Base-by-base conservation (phyloP, 2,329 filamentous ascomycete genomes). In the Botryotinia narcissicola region DNA sequence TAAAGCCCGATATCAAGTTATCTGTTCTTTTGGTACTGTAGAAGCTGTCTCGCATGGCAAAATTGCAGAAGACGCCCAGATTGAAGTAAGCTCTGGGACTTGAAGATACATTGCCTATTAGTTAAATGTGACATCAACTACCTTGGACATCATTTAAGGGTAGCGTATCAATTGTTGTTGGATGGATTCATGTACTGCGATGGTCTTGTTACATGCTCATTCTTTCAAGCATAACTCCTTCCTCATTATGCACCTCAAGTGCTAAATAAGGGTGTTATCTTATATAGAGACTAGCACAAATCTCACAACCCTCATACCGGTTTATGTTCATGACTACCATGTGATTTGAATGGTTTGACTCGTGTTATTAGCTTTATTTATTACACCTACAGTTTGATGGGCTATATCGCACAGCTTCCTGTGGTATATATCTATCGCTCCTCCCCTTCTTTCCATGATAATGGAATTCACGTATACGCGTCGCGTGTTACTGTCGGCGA, bases 31-130 rank as follows among this genome's bases (percentile, higher is more conserved):
- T 54, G 2, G 16, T 22, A 0, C 9, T 40, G 7, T 14, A 10
- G 35, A 40, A 16, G 35, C 7, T 29, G 8, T 14, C 25, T 32
- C 4, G 1, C 4, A 40, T 12, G 14, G 18, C 6, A 8, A 40
- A 3, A 18, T 54, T 40, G 8, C 16, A 2, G 25, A 54, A 29
- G 0, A 1, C 10, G 1, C 6, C 3, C n/a, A 1, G 16, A 42
- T 29, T 7, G 16, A 40, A 68, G 2, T 0, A 40, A 54, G 16
- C 46, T 16, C 64, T 54, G 18, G 46, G 20, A 54, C 12, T 42
- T 42, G 40, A 16, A 16, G 12, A n/a, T 42, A 29, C 25, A 29
- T 67, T 14, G 2, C 16, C 10, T 8, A 9, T 16, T 66, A 10
- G 20, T 32, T 20, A 9, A 29, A 18, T 35, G 18, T 54, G 16